These are phyloP conservation scores for Neofusicoccum laricinum DNA, from an alignment of 2,329 filamentous ascomycete species.

Conservation along the genomic window DNA sequence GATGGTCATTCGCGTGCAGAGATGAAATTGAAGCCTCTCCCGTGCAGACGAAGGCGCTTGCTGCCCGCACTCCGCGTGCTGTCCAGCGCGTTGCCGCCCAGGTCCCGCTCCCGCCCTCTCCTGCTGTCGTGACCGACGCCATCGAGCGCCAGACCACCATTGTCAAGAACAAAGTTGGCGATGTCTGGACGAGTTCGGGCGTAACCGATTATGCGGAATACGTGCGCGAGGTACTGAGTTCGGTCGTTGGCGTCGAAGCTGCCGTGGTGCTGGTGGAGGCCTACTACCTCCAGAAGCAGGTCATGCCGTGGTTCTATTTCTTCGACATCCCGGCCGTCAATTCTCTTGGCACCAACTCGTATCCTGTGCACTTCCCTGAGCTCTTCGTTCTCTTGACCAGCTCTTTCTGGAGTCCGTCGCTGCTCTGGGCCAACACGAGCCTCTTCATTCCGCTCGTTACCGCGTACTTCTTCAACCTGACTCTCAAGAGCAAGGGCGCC, in stretches of 20 bases:
- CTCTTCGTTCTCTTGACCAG: slow-evolving; percentile 73
- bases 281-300: slow-evolving; percentile 64
- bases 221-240: slow-evolving; percentile 68
- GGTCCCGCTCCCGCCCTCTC: slow-evolving; percentile 75
- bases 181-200: slow-evolving; percentile 63
- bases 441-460: slow-evolving; percentile 66
- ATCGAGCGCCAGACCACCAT: slow-evolving; percentile 70
- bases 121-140: slow-evolving; percentile 70
- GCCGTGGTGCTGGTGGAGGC: slow-evolving; percentile 68
- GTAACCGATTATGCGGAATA: slow-evolving; percentile 64
- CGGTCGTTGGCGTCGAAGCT: slow-evolving; percentile 67
- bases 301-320: slow-evolving; percentile 69
- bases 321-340: slow-evolving; percentile 67
- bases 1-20: neutral
- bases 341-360: slow-evolving; percentile 55
- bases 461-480: slow-evolving; percentile 91
- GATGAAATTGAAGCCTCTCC: slow-evolving; percentile 26
- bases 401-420: slow-evolving; percentile 79
- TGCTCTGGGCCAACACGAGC: slow-evolving; percentile 73
- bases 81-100: slow-evolving; percentile 45
- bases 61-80: slow-evolving; percentile 31
- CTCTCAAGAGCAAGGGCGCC: slow-evolving; percentile 43
- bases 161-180: slow-evolving; percentile 63
- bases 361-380: slow-evolving; percentile 71
- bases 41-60: slow-evolving; percentile 52